Evolutionary conservation across 2,329 filamentous ascomycete genomes (phyloP), one percentile per base, ranked within the genome.

Genomic region (Colletotrichum gloeosporioides): DNA sequence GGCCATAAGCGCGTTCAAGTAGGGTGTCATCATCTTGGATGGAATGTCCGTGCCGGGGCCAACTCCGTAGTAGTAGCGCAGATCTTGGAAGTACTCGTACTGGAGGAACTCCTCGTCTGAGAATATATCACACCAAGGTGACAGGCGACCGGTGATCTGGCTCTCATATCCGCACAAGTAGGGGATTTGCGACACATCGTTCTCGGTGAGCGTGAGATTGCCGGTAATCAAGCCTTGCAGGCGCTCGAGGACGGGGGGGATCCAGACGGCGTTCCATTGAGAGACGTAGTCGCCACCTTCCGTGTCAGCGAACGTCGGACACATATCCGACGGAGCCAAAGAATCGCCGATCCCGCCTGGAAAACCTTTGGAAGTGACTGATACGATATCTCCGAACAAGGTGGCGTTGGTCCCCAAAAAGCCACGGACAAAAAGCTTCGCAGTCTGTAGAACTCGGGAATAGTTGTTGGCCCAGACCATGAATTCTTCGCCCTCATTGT

Each of bases 101-200:
- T 90, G 84, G 34, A 89, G 85, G 71, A 93, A 87, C 81, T 95
- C 93, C 4, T 90, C 85, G 39, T 92, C 86, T 4, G 89, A 92
- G 79, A 93, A 92, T 18, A 93, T 86, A 67, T 86, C 85, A 81
- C 93, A 94, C 86, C 91, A 94, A 0, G 92, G 90, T 6, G 91
- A 93, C 6, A 90, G 82, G 3, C 84, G 84, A 2, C 93, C 92
- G 0, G 87, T 91, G 78, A 94, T 93, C 79, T 94, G 93, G 4
- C 89, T 92, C 79, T 95, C 93, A 75, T 93, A 95, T 6, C 92
- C 93, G 79, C 93, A 95, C n/a, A 94, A 86, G 79, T 94, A 94
- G 0, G 92, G 92, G 66, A 94, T 92, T 61, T 89, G 88, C 9
- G 84, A 86, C 57, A 92, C 85, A 73, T 94, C 91, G 3, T 82